A percentile compares a stretch with the other conserved stretches of the same genome.
Conservation (phyloP, 1,284 basidiomycete species). For the Irpex sp. region DNA sequence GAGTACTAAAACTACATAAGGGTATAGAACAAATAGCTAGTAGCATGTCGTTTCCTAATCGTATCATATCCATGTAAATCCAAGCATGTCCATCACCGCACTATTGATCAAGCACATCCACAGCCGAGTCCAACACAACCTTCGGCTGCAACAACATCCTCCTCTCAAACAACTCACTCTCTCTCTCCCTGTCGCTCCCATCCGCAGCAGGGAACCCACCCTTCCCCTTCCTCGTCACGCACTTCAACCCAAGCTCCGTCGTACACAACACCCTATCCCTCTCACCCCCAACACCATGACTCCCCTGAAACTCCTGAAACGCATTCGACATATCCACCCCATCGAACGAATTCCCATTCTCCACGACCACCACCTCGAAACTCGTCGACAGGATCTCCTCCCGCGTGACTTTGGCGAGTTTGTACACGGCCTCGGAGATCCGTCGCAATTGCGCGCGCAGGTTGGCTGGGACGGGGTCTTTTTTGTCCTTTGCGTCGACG, state of each 20-base stretch:
- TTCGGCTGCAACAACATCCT: conserved; percentile 62
- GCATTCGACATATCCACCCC: conserved; percentile 57
- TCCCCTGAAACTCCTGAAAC: conserved; percentile 57
- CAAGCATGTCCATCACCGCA: background rate
- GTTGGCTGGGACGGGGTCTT: conserved; percentile 41
- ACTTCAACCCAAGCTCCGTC: conserved; percentile 66
- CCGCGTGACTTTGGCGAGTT: conserved; percentile 53
- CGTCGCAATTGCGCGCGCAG: conserved; percentile 59
- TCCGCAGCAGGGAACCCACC: conserved; percentile 14
- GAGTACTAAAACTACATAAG: background rate
- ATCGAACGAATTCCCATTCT: conserved; percentile 46
- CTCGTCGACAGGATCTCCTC: conserved; percentile 72
- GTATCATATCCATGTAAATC: background rate
- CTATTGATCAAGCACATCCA: conserved; percentile 36
- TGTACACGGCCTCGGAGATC: conserved; percentile 57
- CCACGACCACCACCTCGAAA: conserved; percentile 62
- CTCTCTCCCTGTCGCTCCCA: conserved; percentile 14
- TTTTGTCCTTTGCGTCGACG: conserved; percentile 17
- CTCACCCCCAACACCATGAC: conserved; percentile 20
- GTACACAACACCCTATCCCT: conserved; percentile 49
- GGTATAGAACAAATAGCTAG: background rate
- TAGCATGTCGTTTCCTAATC: background rate
- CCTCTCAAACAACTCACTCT: conserved; percentile 45
- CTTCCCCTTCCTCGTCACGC: conserved; percentile 47
- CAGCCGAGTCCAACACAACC: conserved; percentile 67